Evolutionary conservation across 139 green algal species (phyloP), one percentile per base, ranked within the genome.

Genomic region (Chlorella sp.): DNA sequence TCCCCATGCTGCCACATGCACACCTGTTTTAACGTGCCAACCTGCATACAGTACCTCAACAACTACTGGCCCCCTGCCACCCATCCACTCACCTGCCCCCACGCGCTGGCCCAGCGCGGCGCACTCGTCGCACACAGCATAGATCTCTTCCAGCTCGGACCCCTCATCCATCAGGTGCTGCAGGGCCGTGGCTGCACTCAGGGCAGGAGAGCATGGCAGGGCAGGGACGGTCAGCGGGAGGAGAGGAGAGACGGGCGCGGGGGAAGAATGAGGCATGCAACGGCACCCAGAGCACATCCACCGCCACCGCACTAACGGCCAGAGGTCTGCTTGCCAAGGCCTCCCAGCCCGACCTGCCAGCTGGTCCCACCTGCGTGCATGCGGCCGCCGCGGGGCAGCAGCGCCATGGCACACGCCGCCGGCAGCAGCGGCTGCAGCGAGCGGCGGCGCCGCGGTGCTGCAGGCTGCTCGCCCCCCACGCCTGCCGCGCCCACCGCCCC

Each of bases 61-160:
- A n/a, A n/a, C n/a, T n/a, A n/a, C n/a, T n/a, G n/a, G n/a, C n/a
- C n/a, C n/a, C n/a, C n/a, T n/a, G n/a, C n/a, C 3, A 4, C 26
- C 64, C 71, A 62, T 55, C 23, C 51, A 72, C 75, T 85, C 38
- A 79, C 67, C 63, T 32, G 25, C 56, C 18, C 80, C 47, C 41
- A 80, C 23, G 41, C 73, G 76, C 13, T 68, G 9, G 34, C 74
- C 73, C 74, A 93, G 80, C 7, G 18, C 17, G 2, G 69, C 55
- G 78, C 91, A 94, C 34, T 85, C 82, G 13, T 88, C 36, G 78
- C 92, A 95, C 20, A 81, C 83, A 16, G 84, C 76, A 86, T 93
- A 96, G 39, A 96, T 78, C 60, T 95, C 92, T 23, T 82, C 89
- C 25, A 96, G 75, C 63, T 88, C 83, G 0, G 85, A 91, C n/a